A percentile compares a stretch with the other conserved stretches of the same genome.
Conservation (phyloP, 352 stramenopile species). For the Phytophthora multivora region DNA sequence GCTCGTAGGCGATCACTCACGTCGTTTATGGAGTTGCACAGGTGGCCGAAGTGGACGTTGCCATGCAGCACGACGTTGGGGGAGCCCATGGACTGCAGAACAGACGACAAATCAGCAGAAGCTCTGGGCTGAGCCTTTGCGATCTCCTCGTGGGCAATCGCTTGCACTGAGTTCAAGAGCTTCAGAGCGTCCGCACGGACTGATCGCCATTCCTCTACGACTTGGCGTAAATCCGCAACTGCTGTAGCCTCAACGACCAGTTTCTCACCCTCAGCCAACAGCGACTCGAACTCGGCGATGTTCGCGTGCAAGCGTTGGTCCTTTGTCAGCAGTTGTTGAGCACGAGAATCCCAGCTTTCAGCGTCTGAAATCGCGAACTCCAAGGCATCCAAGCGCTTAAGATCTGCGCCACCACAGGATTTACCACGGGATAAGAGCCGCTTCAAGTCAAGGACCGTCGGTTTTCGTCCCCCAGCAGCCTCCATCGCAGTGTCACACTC, state of each 20-base stretch:
- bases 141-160: conserved; percentile 32
- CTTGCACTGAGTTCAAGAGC: conserved; percentile 28
- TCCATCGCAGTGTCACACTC: conserved; percentile 37
- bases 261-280: conserved; percentile 32
- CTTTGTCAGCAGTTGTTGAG: conserved; percentile 26
- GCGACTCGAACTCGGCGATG: conserved; percentile 23
- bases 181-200: conserved; percentile 12
- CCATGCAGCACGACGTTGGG: conserved; percentile 25
- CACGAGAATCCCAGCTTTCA: conserved; percentile 31
- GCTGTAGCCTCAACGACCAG: conserved; percentile 29
- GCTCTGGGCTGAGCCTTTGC: background rate
- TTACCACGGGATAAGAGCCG: conserved; percentile 39
- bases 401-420: conserved; percentile 34
- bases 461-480: conserved; percentile 4
- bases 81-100: conserved; percentile 23
- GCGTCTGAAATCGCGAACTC: conserved; percentile 30
- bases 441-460: conserved; percentile 31
- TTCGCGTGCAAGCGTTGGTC: background rate
- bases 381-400: conserved; percentile 36
- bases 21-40: conserved; percentile 13
- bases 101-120: conserved; percentile 6
- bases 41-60: conserved; percentile 27
- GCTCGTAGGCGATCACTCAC: conserved; percentile 16
- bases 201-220: conserved; percentile 37
- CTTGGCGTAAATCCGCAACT: conserved; percentile 28